Evolutionary conservation across 768 basidiomycete species (phyloP), one percentile per base, ranked within the genome.

Genomic region (Leccinum uliginosum): DNA sequence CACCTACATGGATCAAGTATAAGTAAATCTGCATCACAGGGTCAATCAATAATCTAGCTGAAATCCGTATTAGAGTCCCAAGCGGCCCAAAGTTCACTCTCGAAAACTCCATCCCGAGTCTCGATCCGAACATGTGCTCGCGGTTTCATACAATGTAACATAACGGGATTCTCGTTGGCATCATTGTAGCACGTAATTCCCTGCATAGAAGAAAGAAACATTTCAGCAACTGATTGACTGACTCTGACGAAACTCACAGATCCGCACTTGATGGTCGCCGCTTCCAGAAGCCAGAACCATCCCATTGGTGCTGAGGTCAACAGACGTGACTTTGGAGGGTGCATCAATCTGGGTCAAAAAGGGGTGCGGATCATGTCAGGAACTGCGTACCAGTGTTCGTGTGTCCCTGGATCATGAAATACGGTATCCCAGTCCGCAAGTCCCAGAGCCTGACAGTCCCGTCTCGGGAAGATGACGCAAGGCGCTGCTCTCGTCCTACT

Each of bases 401-500:
- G 49, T 72, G 71, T 8, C 71, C 71, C 50, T 71, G 71, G 27
- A 72, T 69, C 69, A 73, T 69, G 45, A 74, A 73, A 50, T 73
- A 71, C 17, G 67, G 62, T 26, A 55, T 55, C 5, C 72, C 75
- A 21, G 34, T 69, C 30, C 56, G 66, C 51, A 70, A 49, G 61
- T 75, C 70, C 75, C 76, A 77, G 21, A 76, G 57, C 24, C 71
- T 59, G 23, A 75, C 63, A 23, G 67, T 73, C 8, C 70, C 61
- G 51, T 76, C 76, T 57, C 69, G 53, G 27, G 76, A 78, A 17
- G 72, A 70, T 21, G 77, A 77, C 4, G 67, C 74, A 29, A 75
- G 56, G 19, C 65, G 66, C 44, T 65, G 68, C 44, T 71, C 70
- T 51, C 68, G 65, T 19, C 71, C 73, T 51, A 73, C 62, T 59